Evolutionary conservation across 257 asterid genomes (phyloP).

Genomic region (Paraleonurus japonicus): DNA sequence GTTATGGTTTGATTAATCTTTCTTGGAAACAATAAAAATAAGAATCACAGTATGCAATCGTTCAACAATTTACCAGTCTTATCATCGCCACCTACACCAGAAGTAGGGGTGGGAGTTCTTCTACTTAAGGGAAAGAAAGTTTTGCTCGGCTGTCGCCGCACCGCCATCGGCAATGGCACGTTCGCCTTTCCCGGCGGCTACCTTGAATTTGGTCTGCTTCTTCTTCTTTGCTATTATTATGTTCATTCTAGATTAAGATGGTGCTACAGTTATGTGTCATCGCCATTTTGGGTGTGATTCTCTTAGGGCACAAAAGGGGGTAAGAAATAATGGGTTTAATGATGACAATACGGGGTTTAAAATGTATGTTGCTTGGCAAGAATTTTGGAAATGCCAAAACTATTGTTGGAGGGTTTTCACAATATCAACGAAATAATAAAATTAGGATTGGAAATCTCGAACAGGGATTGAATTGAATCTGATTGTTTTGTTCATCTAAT

Average conservation of each 20-base stretch:
- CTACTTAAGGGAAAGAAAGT: slow-evolving; percentile 44
- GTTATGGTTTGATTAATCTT: no score
- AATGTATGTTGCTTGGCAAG: neutral
- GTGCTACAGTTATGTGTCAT: neutral
- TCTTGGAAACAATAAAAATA: no score
- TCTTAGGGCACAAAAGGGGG: neutral
- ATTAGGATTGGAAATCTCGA: no score
- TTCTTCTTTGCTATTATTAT: no score
- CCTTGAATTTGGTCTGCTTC: slow-evolving; percentile 58
- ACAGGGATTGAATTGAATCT: neutral
- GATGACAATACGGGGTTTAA: neutral
- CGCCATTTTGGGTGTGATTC: neutral
- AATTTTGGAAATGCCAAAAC: neutral
- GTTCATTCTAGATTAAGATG: neutral
- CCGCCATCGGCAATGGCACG: slow-evolving; percentile 56
- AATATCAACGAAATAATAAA: no score
- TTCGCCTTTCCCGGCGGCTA: slow-evolving; percentile 76
- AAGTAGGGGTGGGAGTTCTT: slow-evolving; percentile 61
- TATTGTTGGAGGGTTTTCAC: neutral
- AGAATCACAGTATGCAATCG: no score
- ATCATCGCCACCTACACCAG: slow-evolving; percentile 30
- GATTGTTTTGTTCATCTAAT: neutral
- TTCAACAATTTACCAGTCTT: no score
- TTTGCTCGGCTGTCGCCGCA: slow-evolving; percentile 62
- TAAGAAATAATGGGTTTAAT: neutral